These are phyloP conservation scores for Exophiala alcalophila DNA, from an alignment of 2,329 filamentous ascomycete species.

Conservation along the genomic window DNA sequence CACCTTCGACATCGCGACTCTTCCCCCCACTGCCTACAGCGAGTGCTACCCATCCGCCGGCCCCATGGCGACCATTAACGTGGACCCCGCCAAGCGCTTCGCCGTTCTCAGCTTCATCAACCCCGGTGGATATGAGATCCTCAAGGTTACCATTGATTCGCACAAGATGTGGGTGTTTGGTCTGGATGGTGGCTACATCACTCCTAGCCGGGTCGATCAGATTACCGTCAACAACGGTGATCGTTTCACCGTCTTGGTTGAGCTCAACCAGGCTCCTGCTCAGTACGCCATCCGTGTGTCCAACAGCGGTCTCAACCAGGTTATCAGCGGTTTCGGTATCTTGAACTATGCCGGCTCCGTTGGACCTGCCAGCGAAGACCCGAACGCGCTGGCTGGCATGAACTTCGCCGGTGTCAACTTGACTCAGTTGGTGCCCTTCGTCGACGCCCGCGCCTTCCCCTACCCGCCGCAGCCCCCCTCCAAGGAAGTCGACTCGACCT, in stretches of 20 bases:
- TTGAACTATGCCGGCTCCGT: constrained; percentile 42
- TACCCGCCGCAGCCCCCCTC: constrained; percentile 50
- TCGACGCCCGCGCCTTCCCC: constrained; percentile 44
- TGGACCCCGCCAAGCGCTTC: constrained; percentile 36
- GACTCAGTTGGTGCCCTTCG: constrained; percentile 44
- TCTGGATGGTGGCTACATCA: constrained; percentile 44
- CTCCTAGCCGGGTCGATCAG: constrained; percentile 40
- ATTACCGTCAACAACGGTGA: constrained; percentile 39
- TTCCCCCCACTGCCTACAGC: constrained; percentile 47
- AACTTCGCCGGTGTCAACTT: constrained; percentile 49
- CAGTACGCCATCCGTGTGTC: constrained; percentile 50
- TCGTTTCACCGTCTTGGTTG: constrained; percentile 42
- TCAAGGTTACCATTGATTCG: constrained; percentile 44
- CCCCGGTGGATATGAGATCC: constrained; percentile 35
- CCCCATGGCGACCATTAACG: constrained; percentile 28
- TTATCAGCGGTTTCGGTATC: constrained; percentile 53
- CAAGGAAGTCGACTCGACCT: constrained; percentile 46
- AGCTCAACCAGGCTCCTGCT: constrained; percentile 38
- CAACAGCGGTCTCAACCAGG: constrained; percentile 51
- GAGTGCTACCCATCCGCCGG: constrained; percentile 30
- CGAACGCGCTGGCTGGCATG: constrained; percentile 46
- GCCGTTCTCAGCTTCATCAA: constrained; percentile 42
- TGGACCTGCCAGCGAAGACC: constrained; percentile 24
- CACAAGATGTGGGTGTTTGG: constrained; percentile 47
- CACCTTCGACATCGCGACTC: constrained; percentile 37